phyloP scores from a whole-genome alignment of 257 asterid genomes.

The Petunia secreta region DNA sequence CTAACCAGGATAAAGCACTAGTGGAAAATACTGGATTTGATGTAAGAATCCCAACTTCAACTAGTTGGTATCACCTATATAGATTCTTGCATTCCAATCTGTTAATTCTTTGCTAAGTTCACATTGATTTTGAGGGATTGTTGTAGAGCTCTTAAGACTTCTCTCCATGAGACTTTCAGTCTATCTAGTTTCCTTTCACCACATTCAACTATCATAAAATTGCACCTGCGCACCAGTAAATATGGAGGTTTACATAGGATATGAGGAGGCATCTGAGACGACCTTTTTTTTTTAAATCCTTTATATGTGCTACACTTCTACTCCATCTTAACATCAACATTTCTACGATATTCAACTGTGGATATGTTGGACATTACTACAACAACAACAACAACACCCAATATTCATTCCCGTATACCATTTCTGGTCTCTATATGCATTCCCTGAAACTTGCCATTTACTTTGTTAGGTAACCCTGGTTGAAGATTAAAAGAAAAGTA shows the following conservation, averaged over 20 bases:
- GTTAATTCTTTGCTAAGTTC: neutral
- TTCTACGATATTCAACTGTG: neutral
- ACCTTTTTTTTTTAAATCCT: neutral
- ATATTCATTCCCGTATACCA: neutral
- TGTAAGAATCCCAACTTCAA: neutral
- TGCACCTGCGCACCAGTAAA: neutral
- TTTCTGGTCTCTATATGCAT: neutral
- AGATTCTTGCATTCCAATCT: constrained; percentile 2
- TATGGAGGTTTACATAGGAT: neutral
- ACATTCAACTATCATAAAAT: neutral
- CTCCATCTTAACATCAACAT: constrained; percentile 9
- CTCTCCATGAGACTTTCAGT: neutral
- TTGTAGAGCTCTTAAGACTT: neutral
- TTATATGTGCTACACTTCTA: neutral
- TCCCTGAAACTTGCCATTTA: neutral
- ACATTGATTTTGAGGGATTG: neutral
- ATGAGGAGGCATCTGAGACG: neutral
- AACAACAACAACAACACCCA: no score
- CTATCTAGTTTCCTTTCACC: neutral
- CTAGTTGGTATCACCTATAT: neutral
- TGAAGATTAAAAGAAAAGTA: neutral
- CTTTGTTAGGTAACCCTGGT: neutral
- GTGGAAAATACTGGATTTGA: neutral
- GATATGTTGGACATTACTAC: neutral
- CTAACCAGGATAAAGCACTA: neutral